A percentile compares a stretch with the other conserved stretches of the same genome.
Conservation (phyloP, 192 early-diverging fungal genomes). For the Backusella australiensis region DNA sequence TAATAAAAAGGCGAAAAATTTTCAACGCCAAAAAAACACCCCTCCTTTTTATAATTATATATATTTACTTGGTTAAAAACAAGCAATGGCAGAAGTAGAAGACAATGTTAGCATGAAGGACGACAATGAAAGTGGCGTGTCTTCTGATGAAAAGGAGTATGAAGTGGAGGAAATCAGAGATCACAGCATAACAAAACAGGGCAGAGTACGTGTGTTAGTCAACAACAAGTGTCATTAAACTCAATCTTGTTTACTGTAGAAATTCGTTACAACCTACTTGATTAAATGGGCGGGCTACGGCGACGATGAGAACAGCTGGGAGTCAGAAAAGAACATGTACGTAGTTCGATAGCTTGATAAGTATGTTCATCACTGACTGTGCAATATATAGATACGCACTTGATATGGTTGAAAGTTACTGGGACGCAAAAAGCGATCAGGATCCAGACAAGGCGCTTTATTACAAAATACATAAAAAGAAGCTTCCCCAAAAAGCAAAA, state of each 20-base stretch:
- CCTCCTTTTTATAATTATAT: neutral
- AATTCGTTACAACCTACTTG: neutral
- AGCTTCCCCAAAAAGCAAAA: neutral
- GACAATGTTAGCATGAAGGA: neutral
- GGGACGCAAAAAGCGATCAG: neutral
- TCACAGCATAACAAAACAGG: slow-evolving; percentile 2
- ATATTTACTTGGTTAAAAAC: neutral
- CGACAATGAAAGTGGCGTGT: neutral
- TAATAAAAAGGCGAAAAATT: neutral
- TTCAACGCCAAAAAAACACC: neutral
- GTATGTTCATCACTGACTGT: neutral
- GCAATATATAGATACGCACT: neutral
- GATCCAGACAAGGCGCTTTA: neutral
- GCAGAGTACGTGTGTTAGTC: neutral
- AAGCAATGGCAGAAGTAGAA: neutral
- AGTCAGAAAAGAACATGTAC: slow-evolving; percentile 11
- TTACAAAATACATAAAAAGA: neutral
- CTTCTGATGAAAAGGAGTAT: slow-evolving; percentile 11
- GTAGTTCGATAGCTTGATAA: neutral
- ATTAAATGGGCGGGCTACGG: slow-evolving; percentile 16
- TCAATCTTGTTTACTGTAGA: neutral
- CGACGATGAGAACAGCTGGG: slow-evolving; percentile 12
- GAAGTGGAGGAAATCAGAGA: slow-evolving; percentile 13
- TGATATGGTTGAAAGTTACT: neutral
- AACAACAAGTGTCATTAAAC: neutral